Evolutionary conservation across 2,329 filamentous ascomycete species (phyloP).

Genomic region (Elsinoe ampelina): DNA sequence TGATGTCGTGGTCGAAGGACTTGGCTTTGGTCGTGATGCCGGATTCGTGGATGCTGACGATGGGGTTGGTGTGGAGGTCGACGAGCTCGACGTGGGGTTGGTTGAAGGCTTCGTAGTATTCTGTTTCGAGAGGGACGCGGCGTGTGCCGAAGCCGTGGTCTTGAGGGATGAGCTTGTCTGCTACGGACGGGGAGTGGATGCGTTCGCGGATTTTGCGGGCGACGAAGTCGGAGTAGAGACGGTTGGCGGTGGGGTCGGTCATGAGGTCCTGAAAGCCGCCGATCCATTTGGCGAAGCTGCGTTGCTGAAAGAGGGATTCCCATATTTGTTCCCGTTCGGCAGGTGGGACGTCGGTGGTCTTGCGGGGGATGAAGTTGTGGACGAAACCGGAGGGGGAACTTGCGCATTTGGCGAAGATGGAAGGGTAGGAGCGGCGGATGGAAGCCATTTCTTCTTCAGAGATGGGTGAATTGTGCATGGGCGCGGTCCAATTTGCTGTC

Average conservation of each 20-base stretch:
- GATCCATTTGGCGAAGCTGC: conserved; percentile 33
- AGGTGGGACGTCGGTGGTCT: conserved; percentile 27
- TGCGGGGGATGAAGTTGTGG: conserved; percentile 23
- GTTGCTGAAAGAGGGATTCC: conserved; percentile 28
- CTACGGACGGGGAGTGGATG: conserved; percentile 39
- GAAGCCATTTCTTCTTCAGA: conserved; percentile 10
- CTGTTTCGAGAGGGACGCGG: conserved; percentile 34
- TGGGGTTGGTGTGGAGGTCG: conserved; percentile 35
- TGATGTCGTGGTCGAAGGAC: conserved; percentile 29
- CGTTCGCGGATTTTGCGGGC: conserved; percentile 29
- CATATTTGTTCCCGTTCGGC: conserved; percentile 24
- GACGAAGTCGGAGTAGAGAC: conserved; percentile 22
- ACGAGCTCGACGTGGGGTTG: conserved; percentile 39
- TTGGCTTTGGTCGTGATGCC: conserved; percentile 35
- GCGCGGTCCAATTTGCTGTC: conserved; percentile 25
- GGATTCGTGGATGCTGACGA: conserved; percentile 31
- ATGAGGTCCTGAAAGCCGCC: conserved; percentile 26
- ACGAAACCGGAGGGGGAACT: conserved; percentile 25
- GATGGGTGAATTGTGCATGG: conserved; percentile 21
- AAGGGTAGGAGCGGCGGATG: conserved; percentile 14
- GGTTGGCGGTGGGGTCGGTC: conserved; percentile 26
- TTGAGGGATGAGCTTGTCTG: conserved; percentile 43
- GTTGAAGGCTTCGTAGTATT: conserved; percentile 44
- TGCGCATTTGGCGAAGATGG: conserved; percentile 24
- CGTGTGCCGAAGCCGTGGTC: conserved; percentile 34